Conservation (phyloP, 495 filamentous ascomycete species). For the Tuber microsphaerosporum region DNA sequence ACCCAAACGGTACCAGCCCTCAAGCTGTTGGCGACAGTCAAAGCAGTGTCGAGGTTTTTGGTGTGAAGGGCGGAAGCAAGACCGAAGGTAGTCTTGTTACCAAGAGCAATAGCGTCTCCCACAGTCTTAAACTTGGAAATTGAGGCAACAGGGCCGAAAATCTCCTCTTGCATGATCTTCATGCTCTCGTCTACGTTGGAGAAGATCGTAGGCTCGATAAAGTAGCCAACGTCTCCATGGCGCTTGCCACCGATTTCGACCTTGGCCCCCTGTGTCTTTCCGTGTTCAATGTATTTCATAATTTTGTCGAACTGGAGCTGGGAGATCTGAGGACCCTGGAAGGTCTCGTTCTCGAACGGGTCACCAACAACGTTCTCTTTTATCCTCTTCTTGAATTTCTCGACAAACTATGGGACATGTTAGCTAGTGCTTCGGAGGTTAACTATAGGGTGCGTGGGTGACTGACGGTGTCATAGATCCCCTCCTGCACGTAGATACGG, state of each 20-base stretch:
- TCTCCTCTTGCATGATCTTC: conserved; percentile 99
- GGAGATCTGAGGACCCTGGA: conserved; percentile 96
- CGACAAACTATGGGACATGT: conserved; percentile 57
- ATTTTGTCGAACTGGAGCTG: conserved; percentile 93
- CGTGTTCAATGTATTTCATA: conserved; percentile 93
- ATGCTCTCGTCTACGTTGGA: conserved; percentile 78
- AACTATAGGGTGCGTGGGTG: neutral
- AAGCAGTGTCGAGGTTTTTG: conserved; percentile 81
- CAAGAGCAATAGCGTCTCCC: conserved; percentile 73
- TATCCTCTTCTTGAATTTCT: conserved; percentile 80
- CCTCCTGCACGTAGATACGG: conserved; percentile 90
- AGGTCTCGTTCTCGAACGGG: conserved; percentile 77
- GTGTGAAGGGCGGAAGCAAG: conserved; percentile 92
- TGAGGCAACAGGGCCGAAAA: conserved; percentile 90
- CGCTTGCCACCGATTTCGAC: conserved; percentile 80
- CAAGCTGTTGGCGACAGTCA: conserved; percentile 75
- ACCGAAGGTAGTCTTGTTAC: conserved; percentile 78
- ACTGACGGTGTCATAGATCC: conserved; percentile 67
- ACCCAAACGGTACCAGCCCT: conserved; percentile 93
- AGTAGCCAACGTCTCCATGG: conserved; percentile 85
- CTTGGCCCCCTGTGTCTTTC: conserved; percentile 79
- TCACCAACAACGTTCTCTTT: conserved; percentile 79
- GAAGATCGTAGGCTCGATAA: conserved; percentile 97
- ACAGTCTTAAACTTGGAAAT: conserved; percentile 90
- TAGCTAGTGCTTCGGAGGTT: neutral